Evolutionary conservation across 345 rosid species (phyloP), one percentile per base, ranked within the genome.

Genomic region (Eucalyptus shirleyi): DNA sequence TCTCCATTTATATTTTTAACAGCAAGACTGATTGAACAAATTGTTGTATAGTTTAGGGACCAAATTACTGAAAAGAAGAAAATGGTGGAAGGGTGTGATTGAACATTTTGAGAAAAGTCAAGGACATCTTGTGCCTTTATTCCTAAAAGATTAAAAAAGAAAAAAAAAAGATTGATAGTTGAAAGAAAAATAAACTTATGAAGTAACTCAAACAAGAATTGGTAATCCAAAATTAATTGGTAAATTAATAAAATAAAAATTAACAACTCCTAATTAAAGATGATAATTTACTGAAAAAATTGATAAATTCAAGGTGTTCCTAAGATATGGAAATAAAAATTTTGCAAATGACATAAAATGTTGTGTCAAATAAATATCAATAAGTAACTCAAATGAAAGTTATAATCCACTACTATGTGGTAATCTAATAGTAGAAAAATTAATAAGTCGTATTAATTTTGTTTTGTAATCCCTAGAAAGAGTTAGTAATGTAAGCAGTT

Each of bases 21-120:
- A 3, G 28, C 4, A 72, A 0, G 45, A 72, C 3, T 45, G 2
- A 72, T 72, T 0, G 28, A 37, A 10, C 15, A 72, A 72, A 21
- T 6, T 72, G 10, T 72, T 11, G 40, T 6, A 21, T 37, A 37
- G 28, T 21, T 72, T 19, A 9, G 14, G 2, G 45, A 72, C 24
- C 45, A 34, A 72, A 37, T 19, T 72, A 6, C 45, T 9, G 1
- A 32, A 34, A 5, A 10, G 24, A 53, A 53, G 24, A 19, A 69
- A 69, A 69, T 3, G 9, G 24, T 19, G 40, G 14, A 34, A 3
- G 26, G 45, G 6, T 3, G 4, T 34, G 44, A 72, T 72, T 10
- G 26, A 67, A 67, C 24, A 69, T 32, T 69, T 69, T 69, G 42
- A 4, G 2, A 32, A 32, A 34, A 1, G 81, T 32, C 4, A 69